Evolutionary conservation across 164 flowering plant species (phyloP), one percentile per base, ranked within the genome.

Genomic region (Warburgia ugandensis): DNA sequence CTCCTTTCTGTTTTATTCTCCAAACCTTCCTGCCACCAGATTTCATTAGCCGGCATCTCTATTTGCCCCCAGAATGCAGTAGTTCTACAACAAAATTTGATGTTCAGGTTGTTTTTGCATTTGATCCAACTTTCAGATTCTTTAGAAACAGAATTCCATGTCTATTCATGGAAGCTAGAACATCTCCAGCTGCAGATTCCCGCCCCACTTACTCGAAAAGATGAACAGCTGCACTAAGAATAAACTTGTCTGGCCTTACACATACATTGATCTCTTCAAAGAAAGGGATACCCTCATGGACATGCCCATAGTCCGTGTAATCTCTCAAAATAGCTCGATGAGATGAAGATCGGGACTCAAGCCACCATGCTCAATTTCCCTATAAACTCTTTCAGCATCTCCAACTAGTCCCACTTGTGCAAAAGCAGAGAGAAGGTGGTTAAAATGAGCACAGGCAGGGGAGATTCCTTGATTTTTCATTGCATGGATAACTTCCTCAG

Each of bases 141-240:
- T 66, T 29, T 59, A 76, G 56, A 59, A 77, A 76, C 13, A 58
- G 33, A 41, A 84, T 52, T 25, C 82, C 75, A 55, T 62, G 38
- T 3, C 37, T 48, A 11, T 68, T 71, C 97, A 89, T 81, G 36
- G 65, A 76, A 59, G 66, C 61, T 47, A 80, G 51, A 56, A 78
- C n/a, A 54, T 27, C 56, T 49, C 62, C 60, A 39, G 86, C 90
- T 63, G 68, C 56, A 2, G 5, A 14, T 43, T 72, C 71, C 54
- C 64, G 66, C 32, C 82, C 81, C 14, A 55, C 72, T 30, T 63
- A 58, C 61, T 60, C 73, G 67, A 80, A 90, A 28, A 84, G 70
- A 55, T 77, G 84, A 59, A 79, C 77, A 22, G 80, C 86, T 10
- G 86, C 81, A 68, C 91, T 90, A 68, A 77, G 60, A 6, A 80